Conservation (phyloP, 1,284 basidiomycete species). For the Jaminaea rosea region DNA sequence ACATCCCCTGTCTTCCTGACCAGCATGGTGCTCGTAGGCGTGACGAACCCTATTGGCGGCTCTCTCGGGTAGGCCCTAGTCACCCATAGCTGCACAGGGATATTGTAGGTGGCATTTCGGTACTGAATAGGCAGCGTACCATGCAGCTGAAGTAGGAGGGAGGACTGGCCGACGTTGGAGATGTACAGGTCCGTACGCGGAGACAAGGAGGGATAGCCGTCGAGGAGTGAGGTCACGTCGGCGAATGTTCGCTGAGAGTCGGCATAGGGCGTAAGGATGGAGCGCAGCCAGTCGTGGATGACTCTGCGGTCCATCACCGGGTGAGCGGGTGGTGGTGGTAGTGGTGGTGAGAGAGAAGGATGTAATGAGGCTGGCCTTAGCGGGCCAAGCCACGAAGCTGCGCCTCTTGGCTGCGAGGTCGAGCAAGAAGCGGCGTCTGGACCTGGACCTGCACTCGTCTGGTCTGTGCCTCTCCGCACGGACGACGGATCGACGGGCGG, state of each 20-base stretch:
- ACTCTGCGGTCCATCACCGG: slow-evolving; percentile 42
- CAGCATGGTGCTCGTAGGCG: slow-evolving; percentile 86
- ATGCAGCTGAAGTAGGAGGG: slow-evolving; percentile 77
- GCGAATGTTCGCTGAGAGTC: slow-evolving; percentile 62
- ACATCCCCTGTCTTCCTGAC: slow-evolving; percentile 67
- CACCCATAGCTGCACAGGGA: slow-evolving; percentile 78
- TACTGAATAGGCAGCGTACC: slow-evolving; percentile 83
- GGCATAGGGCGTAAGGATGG: slow-evolving; percentile 45
- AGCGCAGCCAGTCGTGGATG: slow-evolving; percentile 39
- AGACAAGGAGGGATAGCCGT: slow-evolving; percentile 58
- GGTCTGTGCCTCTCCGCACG: too few species aligned
- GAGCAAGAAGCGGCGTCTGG: too few species aligned
- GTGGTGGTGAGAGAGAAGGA: too few species aligned
- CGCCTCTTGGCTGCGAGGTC: too few species aligned
- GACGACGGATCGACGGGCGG: too few species aligned
- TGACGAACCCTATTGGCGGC: slow-evolving; percentile 84
- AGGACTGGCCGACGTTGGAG: slow-evolving; percentile 86
- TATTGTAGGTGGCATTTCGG: slow-evolving; percentile 73
- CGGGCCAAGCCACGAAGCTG: too few species aligned
- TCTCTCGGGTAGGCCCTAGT: slow-evolving; percentile 48
- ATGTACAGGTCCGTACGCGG: slow-evolving; percentile 91
- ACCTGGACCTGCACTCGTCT: too few species aligned
- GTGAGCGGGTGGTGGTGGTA: too few species aligned
- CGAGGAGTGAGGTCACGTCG: slow-evolving; percentile 2
- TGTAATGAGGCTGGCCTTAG: too few species aligned